Evolutionary conservation across 306 rosid genomes (phyloP), one percentile per base, ranked within the genome.

Genomic region (apple (Malus domestica)): DNA sequence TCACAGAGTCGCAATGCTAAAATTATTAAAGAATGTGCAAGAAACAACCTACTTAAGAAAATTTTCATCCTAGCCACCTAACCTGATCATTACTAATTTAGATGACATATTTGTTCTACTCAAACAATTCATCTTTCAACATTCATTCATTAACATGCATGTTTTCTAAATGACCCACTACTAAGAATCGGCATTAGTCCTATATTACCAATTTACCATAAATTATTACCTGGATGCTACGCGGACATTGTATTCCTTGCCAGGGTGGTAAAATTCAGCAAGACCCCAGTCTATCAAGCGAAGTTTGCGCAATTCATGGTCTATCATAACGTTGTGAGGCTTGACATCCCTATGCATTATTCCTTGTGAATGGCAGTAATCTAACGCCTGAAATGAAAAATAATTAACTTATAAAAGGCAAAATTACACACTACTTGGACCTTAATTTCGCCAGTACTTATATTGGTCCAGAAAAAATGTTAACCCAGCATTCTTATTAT

Each of bases 221-320:
- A 52, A 78, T 20, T 71, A 71, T 72, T 84, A 89, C 97, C 97
- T 91, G 42, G 97, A 92, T 54, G 97, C 97, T 74, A 92, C 97
- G 76, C 96, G 96, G 52, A 92, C 97, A 78, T 92, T 92, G 66
- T 92, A 92, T 75, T 92, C 97, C 86, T 92, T 92, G 71, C 91
- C 91, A 73, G 97, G 97, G 78, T 92, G 97, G 82, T 92, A 92
- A 84, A 90, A 90, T 82, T 92, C 97, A 40, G 97, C 97, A 58
- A 90, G 97, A 72, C 97, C 97, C 97, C 96, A 92, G 72, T 92
- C 97, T 85, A 92, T 92, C 88, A 92, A 73, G 82, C 96, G 97
- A 52, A 92, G 97, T 83, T 92, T 92, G 33, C 93, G 93, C 80
- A 90, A 80, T 78, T 92, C 96, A 68, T 90, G 97, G 86, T 92